Percentiles rank a stretch among this genome's conserved stretches.
These are phyloP conservation scores for Sequoiadendron giganteum DNA, from an alignment of 75 land plant species.

Conservation along the genomic window DNA sequence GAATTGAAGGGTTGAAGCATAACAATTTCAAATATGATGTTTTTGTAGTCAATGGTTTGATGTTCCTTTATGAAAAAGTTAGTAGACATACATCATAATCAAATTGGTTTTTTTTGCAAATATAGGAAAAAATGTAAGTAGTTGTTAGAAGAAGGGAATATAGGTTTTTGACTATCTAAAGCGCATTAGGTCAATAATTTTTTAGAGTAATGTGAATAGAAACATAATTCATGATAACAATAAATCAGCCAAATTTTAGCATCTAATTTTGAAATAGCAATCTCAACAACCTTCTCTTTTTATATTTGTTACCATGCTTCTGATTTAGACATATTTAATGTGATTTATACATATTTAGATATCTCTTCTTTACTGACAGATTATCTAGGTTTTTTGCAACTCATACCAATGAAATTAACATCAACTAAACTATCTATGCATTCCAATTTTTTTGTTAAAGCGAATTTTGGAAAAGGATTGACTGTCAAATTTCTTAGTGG, in stretches of 20 bases:
- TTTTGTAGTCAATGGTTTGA: no score
- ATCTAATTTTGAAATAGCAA: not conserved
- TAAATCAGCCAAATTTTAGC: not conserved
- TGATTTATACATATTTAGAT: not conserved
- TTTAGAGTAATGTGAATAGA: not conserved
- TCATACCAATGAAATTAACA: not conserved
- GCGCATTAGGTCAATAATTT: not conserved
- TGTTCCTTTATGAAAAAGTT: no score
- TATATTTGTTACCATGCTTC: not conserved
- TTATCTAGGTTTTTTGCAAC: not conserved
- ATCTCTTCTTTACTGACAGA: not conserved
- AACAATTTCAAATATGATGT: no score
- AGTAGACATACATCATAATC: no score
- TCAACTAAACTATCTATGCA: constrained; percentile 1
- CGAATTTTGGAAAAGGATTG: no score
- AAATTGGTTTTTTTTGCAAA: no score
- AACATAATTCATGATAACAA: not conserved
- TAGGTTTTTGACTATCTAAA: not conserved
- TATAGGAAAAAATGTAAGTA: no score
- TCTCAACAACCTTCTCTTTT: not conserved
- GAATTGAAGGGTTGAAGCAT: no score
- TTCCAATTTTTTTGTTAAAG: no score
- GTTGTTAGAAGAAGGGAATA: no score
- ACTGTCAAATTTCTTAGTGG: no score
- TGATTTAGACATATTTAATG: not conserved